Base-by-base conservation (phyloP, 768 basidiomycete species). In the Calocybe indica region DNA sequence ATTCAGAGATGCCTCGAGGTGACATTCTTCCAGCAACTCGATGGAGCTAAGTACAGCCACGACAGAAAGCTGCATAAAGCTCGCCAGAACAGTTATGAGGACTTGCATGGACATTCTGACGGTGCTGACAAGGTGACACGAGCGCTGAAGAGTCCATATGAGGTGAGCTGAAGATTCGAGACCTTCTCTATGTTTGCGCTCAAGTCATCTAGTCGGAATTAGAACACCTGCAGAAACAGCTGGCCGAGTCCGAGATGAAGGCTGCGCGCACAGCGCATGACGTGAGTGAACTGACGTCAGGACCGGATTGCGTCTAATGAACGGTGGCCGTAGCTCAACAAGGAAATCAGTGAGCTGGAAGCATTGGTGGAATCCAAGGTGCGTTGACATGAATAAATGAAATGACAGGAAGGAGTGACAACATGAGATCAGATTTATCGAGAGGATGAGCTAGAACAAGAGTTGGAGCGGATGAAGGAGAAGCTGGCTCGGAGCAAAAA, bases 301-400 rank as follows among this genome's bases (percentile, higher is more conserved):
- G 8, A 41, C 15, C 22, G 40, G 6, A 14, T 31, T 7, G 22
- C 15, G 22, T 31, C 40, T 11, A 41, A 15, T 31, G 10, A 5
- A 41, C 40, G n/a, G 12, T 41, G 22, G 5, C 6, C 12, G 1
- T 14, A 94, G 90, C 76, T 93, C 50, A 86, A 90, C 66, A 88
- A 92, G 58, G 92, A 97, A 68, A 87, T 98, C 43, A 81, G 84
- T 46, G 93, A 97, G 61, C 75, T 97, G 13, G 95, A 98, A 64
- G 78, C 85, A 35, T 73, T 99, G 37, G 83, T 97, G n/a, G 95
- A 99, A 62, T 79, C 89, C 46, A 97, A 96, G 80, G 91, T 90
- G 51, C 47, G 65, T 9, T 43, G 5, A 11, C 22, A 13, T 36
- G 29, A 5, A 13, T 10, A 7, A 28, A 2, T 30, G 15, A 15